These are phyloP conservation scores for Citrus mangshanensis DNA, from an alignment of 345 rosid genomes.

Conservation along the genomic window DNA sequence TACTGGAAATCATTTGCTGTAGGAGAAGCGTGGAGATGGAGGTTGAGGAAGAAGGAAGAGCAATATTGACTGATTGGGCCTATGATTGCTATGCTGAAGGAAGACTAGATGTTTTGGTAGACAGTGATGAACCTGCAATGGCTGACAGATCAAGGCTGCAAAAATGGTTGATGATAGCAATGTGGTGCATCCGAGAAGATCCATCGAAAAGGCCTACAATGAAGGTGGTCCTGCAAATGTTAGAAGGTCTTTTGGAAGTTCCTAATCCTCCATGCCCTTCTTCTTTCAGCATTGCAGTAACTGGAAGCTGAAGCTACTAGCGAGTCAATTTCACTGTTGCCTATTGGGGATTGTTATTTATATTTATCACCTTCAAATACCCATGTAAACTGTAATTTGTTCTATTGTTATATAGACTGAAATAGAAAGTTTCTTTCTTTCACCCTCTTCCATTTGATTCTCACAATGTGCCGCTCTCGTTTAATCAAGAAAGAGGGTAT, in stretches of 20 bases:
- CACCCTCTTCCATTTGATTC: too few species aligned
- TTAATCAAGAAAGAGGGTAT: too few species aligned
- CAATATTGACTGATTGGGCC: conserved; percentile 19
- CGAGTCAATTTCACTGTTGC: too few species aligned
- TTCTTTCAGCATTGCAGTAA: background rate
- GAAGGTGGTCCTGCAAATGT: conserved; percentile 24
- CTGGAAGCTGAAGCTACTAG: background rate
- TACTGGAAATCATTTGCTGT: conserved; percentile 25
- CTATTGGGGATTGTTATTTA: too few species aligned
- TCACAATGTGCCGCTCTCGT: too few species aligned
- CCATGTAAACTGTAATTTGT: too few species aligned
- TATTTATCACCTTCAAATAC: too few species aligned
- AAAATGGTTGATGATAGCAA: conserved; percentile 19
- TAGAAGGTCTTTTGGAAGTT: conserved; percentile 20
- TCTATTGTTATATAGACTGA: too few species aligned
- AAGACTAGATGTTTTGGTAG: conserved; percentile 9
- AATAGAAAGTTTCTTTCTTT: too few species aligned
- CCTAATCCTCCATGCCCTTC: conserved; percentile 8
- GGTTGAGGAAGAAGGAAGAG: background rate
- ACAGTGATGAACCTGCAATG: conserved; percentile 5
- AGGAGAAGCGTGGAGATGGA: conserved; percentile 12
- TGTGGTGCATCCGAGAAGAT: conserved; percentile 31
- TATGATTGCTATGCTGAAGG: conserved; percentile 16
- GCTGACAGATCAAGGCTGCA: conserved; percentile 14
- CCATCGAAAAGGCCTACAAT: conserved; percentile 22